These are phyloP conservation scores for Tulasnella sp. DNA, from an alignment of 768 basidiomycete species.

Conservation along the genomic window DNA sequence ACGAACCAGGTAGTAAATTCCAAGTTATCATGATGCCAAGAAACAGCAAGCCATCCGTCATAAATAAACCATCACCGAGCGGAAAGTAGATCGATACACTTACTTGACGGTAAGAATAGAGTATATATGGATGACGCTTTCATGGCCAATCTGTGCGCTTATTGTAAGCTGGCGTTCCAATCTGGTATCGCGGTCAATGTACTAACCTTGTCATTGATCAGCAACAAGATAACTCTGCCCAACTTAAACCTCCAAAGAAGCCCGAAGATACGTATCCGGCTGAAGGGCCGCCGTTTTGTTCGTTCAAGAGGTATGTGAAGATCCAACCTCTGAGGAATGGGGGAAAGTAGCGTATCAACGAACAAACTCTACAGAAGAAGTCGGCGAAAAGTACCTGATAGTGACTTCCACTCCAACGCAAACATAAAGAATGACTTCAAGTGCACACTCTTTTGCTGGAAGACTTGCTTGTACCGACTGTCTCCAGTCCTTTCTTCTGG, in stretches of 20 bases:
- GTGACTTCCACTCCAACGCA: conserved; percentile 32
- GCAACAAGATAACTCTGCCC: conserved; percentile 26
- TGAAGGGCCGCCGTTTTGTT: conserved; percentile 46
- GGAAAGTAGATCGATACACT: neutral
- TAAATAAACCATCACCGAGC: too few species aligned
- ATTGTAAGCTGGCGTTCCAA: neutral
- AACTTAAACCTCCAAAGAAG: conserved; percentile 41
- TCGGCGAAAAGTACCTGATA: conserved; percentile 20
- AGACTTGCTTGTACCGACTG: conserved; percentile 26
- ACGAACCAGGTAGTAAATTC: conserved; percentile 40
- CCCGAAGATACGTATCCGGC: conserved; percentile 52
- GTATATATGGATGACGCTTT: conserved; percentile 29
- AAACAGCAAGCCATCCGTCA: too few species aligned
- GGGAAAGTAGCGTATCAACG: neutral
- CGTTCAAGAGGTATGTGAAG: conserved; percentile 48
- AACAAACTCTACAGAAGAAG: neutral
- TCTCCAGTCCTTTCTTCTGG: neutral
- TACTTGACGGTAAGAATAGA: conserved; percentile 30
- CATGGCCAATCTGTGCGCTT: conserved; percentile 25
- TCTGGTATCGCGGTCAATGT: neutral
- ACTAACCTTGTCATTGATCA: conserved; percentile 27
- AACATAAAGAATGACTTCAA: conserved; percentile 29
- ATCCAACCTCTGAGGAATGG: conserved; percentile 46
- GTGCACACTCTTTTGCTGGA: conserved; percentile 27
- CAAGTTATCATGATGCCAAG: conserved; percentile 29